Conservation (phyloP, 1,284 basidiomycete species). For the Golubevia sp. region DNA sequence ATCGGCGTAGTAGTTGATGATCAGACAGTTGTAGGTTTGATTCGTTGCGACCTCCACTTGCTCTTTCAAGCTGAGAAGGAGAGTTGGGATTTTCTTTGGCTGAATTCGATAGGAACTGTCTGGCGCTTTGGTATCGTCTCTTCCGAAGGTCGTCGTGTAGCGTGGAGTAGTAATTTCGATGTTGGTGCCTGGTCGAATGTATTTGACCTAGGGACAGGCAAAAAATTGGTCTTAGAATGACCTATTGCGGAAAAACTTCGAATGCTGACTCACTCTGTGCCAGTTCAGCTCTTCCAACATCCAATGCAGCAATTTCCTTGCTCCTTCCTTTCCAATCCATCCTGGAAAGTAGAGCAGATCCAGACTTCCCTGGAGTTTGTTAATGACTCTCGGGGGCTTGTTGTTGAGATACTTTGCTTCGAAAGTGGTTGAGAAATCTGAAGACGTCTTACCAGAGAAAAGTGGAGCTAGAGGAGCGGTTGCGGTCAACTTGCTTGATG, state of each 20-base stretch:
- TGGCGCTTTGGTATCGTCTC: constrained; percentile 12
- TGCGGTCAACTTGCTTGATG: too few relatives aligned
- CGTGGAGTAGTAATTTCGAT: constrained; percentile 16
- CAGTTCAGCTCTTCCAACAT: constrained; percentile 16
- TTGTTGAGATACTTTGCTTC: too few relatives aligned
- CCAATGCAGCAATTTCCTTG: constrained; percentile 6
- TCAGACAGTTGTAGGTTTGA: constrained; percentile 49
- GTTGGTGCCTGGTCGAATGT: constrained; percentile 9
- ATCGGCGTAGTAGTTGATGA: constrained; percentile 61
- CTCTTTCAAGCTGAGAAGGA: constrained; percentile 7
- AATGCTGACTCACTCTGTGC: constrained; percentile 9
- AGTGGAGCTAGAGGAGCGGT: too few relatives aligned
- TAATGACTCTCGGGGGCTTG: neutral
- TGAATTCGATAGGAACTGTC: constrained; percentile 4
- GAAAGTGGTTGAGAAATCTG: too few relatives aligned
- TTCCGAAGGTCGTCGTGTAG: constrained; percentile 21
- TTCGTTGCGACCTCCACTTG: constrained; percentile 10
- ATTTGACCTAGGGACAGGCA: constrained; percentile 5
- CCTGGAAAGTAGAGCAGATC: constrained; percentile 15
- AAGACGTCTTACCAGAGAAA: too few relatives aligned
- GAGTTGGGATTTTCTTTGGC: constrained; percentile 12
- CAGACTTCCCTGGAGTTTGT: constrained; percentile 11
- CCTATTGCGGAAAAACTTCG: too few relatives aligned
- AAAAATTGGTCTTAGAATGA: too few relatives aligned
- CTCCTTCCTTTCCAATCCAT: constrained; percentile 8